Evolutionary conservation across 176 grass and related monocot genomes (phyloP).

Genomic region (Phyllostachys edulis): DNA sequence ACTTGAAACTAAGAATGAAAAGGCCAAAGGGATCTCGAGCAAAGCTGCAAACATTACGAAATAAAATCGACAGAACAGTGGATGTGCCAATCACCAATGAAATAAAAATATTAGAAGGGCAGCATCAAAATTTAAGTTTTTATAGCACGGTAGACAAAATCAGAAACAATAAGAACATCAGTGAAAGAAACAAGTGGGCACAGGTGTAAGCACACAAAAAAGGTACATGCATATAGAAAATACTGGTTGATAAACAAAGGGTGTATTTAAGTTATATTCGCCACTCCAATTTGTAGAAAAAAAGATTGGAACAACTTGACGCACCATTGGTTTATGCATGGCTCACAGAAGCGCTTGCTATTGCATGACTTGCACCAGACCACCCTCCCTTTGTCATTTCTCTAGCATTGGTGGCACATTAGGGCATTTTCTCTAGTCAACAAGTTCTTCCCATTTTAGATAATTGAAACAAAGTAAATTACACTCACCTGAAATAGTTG

Average conservation of each 20-base stretch:
- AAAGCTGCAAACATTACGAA: too few species aligned
- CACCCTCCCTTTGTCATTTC: conserved; percentile 56
- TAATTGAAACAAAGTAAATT: not conserved
- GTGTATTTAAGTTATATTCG: not conserved
- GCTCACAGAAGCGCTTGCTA: conserved; percentile 52
- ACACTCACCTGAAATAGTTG: not conserved
- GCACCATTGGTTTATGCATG: conserved; percentile 58
- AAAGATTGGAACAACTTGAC: not conserved
- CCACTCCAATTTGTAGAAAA: not conserved
- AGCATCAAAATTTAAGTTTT: not conserved
- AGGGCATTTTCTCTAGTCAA: conserved; percentile 46
- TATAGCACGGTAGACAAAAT: not conserved
- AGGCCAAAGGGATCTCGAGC: too few species aligned
- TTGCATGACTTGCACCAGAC: conserved; percentile 53
- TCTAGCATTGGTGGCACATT: conserved; percentile 75
- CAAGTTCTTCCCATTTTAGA: conserved; percentile 30
- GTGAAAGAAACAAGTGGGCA: not conserved
- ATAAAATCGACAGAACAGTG: not conserved
- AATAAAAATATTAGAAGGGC: not conserved
- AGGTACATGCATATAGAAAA: not conserved
- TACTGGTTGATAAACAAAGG: not conserved
- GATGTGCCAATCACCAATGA: not conserved
- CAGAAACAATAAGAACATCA: not conserved
- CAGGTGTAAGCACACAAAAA: not conserved
- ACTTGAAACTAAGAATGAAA: too few species aligned